Conservation (phyloP, 306 rosid species). For the Cyamopsis tetragonoloba region DNA sequence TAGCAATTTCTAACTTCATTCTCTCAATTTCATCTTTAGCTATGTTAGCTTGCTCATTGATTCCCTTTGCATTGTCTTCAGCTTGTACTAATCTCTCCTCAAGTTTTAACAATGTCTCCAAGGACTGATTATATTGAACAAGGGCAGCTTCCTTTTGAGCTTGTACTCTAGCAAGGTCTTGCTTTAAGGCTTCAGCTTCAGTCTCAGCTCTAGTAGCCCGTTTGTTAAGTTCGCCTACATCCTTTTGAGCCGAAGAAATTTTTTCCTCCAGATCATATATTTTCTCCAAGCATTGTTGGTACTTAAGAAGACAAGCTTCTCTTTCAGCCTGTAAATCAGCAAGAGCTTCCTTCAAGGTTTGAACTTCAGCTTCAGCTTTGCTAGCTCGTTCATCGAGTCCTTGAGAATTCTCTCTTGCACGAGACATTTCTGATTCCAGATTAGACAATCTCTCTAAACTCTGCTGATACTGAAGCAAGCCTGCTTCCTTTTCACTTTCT, state of each 20-base stretch:
- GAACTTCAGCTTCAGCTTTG: slow-evolving; percentile 87
- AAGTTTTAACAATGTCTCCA: slow-evolving; percentile 49
- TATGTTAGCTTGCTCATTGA: slow-evolving; percentile 48
- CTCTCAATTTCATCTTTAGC: slow-evolving; percentile 56
- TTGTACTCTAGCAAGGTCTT: slow-evolving; percentile 54
- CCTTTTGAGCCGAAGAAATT: slow-evolving; percentile 51
- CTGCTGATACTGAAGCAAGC: slow-evolving; percentile 66
- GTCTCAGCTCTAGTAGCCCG: slow-evolving; percentile 67
- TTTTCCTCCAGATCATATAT: slow-evolving; percentile 55
- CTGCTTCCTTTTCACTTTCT: slow-evolving; percentile 89
- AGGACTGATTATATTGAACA: slow-evolving; percentile 45
- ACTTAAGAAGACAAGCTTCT: slow-evolving; percentile 65
- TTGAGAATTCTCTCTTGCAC: slow-evolving; percentile 59
- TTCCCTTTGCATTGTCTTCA: slow-evolving; percentile 56
- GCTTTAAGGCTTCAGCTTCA: slow-evolving; percentile 55
- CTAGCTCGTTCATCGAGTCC: slow-evolving; percentile 63
- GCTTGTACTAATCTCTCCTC: slow-evolving; percentile 50
- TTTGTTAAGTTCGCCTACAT: slow-evolving; percentile 56
- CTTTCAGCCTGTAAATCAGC: slow-evolving; percentile 57
- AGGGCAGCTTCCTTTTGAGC: slow-evolving; percentile 68
- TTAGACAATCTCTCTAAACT: slow-evolving; percentile 70
- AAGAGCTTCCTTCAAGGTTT: slow-evolving; percentile 60
- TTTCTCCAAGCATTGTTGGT: slow-evolving; percentile 67
- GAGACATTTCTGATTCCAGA: slow-evolving; percentile 79
- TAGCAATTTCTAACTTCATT: slow-evolving; percentile 53